Percentiles rank a stretch among this genome's conserved stretches.
phyloP scores from a whole-genome alignment of 1,284 basidiomycete genomes.

The Moesziomyces globuligerus region DNA sequence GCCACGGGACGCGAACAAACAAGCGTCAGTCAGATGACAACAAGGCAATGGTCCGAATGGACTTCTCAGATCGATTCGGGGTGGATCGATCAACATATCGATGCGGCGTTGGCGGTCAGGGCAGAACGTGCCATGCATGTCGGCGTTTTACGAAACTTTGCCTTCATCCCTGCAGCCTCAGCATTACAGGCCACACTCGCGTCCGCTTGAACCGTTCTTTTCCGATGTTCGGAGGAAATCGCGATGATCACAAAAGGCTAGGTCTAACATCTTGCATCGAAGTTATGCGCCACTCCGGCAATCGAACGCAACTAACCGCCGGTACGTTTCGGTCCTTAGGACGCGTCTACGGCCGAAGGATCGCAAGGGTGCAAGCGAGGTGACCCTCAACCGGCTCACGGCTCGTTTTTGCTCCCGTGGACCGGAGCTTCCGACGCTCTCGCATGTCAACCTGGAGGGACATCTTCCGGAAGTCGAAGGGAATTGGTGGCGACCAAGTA shows the following conservation, averaged over 20 bases:
- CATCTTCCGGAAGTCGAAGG: too few relatives aligned
- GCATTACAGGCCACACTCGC: background rate
- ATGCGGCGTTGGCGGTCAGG: background rate
- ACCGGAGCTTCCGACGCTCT: background rate
- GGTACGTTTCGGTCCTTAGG: background rate
- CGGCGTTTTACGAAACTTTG: constrained; percentile 14
- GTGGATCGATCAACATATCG: background rate
- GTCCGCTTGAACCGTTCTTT: background rate
- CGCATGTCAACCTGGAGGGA: background rate
- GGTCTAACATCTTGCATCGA: too few relatives aligned
- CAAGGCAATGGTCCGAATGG: too few relatives aligned
- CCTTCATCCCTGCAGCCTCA: background rate
- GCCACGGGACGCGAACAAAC: too few relatives aligned
- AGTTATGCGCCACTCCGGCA: too few relatives aligned
- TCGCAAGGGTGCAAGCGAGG: background rate
- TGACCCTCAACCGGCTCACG: background rate
- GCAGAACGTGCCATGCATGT: constrained; percentile 3
- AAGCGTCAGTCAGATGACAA: too few relatives aligned
- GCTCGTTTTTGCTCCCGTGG: background rate
- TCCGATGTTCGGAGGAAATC: background rate
- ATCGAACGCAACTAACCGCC: background rate
- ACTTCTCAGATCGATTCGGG: too few relatives aligned
- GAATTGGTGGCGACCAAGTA: too few relatives aligned
- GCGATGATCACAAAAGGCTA: too few relatives aligned
- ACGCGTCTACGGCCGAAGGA: background rate